Conservation (phyloP, 768 basidiomycete species). For the Lactifluus echinatus region DNA sequence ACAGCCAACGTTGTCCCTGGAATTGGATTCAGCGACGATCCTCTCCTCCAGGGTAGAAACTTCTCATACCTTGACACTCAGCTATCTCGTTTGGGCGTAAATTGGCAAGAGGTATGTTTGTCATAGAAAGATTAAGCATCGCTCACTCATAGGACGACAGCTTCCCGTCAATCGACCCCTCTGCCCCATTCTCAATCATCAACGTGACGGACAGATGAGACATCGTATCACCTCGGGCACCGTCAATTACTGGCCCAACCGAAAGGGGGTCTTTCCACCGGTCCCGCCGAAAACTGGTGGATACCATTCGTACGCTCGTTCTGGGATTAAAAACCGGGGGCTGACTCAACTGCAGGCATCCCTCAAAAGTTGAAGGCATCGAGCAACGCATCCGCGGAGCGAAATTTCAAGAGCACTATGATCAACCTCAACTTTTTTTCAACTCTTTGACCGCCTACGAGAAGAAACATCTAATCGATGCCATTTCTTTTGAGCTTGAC, state of each 20-base stretch:
- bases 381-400: conserved; percentile 54
- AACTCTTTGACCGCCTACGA: conserved; percentile 69
- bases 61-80: conserved; percentile 88
- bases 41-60: conserved; percentile 75
- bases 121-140: background rate
- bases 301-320: conserved; percentile 36
- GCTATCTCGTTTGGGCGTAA: conserved; percentile 67
- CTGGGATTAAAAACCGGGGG: background rate
- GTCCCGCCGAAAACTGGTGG: conserved; percentile 45
- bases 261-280: conserved; percentile 43
- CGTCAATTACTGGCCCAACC: conserved; percentile 82
- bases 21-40: conserved; percentile 58
- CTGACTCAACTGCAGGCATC: conserved; percentile 29
- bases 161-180: conserved; percentile 78
- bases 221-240: conserved; percentile 47
- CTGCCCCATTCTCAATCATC: conserved; percentile 64
- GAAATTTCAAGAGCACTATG: conserved; percentile 75
- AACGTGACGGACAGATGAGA: conserved; percentile 53
- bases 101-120: conserved; percentile 56
- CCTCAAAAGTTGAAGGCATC: conserved; percentile 43
- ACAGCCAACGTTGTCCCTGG: conserved; percentile 54
- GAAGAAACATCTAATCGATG: conserved; percentile 59
- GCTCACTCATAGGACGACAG: conserved; percentile 26
- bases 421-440: conserved; percentile 72
- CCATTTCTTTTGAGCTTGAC: conserved; percentile 75